Evolutionary conservation across 495 filamentous ascomycete genomes (phyloP).

Genomic region (Trichodelitschia bisporula): DNA sequence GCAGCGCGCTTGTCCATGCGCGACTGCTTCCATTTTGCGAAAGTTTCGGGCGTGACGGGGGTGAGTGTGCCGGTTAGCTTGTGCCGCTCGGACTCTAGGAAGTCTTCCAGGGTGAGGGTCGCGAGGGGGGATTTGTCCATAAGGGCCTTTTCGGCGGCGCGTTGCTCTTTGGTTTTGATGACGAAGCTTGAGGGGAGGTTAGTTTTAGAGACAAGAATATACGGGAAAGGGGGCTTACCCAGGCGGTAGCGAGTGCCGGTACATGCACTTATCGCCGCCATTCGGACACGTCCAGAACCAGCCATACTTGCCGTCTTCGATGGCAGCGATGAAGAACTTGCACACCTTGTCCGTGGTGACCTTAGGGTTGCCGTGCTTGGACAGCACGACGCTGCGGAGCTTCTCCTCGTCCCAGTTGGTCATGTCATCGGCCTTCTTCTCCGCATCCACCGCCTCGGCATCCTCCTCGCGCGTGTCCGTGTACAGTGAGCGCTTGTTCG

Average conservation of each 20-base stretch:
- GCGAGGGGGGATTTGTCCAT: conserved; percentile 90
- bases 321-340: conserved; percentile 95
- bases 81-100: conserved; percentile 80
- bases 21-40: conserved; percentile 88
- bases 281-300: conserved; percentile 99
- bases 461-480: conserved; percentile 50
- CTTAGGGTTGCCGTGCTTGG: conserved; percentile 90
- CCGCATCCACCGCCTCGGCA: conserved; percentile 36
- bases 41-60: conserved; percentile 75
- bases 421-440: conserved; percentile 77
- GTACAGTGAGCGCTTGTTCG: conserved; percentile 79
- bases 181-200: conserved; percentile 37
- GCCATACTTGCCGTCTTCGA: conserved; percentile 95
- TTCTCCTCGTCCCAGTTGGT: conserved; percentile 96
- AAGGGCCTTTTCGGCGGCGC: conserved; percentile 86
- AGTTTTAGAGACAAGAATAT: neutral
- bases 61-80: conserved; percentile 79
- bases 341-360: conserved; percentile 97
- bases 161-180: conserved; percentile 92
- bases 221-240: conserved; percentile 30
- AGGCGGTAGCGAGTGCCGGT: conserved; percentile 80
- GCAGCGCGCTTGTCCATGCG: conserved; percentile 86
- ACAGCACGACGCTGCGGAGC: conserved; percentile 65
- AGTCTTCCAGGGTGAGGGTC: conserved; percentile 91
- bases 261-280: conserved; percentile 94